Conservation (phyloP, 495 filamentous ascomycete genomes). For the Astrothelium subdiscretum region DNA sequence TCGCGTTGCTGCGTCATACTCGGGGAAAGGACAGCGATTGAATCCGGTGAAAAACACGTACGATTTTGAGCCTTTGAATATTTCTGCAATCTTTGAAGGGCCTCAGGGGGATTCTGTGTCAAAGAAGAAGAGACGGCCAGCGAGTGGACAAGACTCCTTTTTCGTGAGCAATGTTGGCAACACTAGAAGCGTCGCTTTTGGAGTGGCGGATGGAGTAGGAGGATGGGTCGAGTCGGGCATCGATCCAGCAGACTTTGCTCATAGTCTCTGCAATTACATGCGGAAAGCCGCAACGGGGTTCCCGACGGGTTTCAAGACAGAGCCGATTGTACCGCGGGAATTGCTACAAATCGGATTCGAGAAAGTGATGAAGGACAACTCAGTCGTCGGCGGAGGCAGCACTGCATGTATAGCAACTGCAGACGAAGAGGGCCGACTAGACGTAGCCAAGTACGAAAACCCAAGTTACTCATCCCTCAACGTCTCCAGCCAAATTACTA, state of each 20-base stretch:
- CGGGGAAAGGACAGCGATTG: constrained; percentile 67
- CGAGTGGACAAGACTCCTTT: constrained; percentile 80
- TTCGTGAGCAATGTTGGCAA: constrained; percentile 68
- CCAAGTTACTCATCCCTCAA: constrained; percentile 4
- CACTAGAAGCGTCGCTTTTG: constrained; percentile 55
- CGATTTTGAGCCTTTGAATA: constrained; percentile 7
- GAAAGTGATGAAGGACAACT: constrained; percentile 57
- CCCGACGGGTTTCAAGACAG: constrained; percentile 32
- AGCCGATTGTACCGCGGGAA: constrained; percentile 46
- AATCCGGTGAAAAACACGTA: constrained; percentile 36
- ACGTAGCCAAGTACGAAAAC: constrained; percentile 63
- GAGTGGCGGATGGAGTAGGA: constrained; percentile 84
- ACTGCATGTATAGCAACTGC: constrained; percentile 79
- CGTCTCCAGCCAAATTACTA: not conserved
- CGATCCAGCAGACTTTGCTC: constrained; percentile 90
- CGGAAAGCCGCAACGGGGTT: constrained; percentile 12
- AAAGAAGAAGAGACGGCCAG: constrained; percentile 8
- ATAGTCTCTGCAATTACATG: constrained; percentile 57
- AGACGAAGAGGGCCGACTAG: constrained; percentile 54
- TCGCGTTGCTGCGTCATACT: constrained; percentile 55
- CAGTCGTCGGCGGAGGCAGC: constrained; percentile 70
- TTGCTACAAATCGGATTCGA: constrained; percentile 80
- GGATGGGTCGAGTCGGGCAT: constrained; percentile 86
- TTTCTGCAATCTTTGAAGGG: not conserved
- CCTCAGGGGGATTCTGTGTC: constrained; percentile 9